Base-by-base conservation (phyloP, 371 early-diverging fungal species). In the Lichtheimia hyalospora region DNA sequence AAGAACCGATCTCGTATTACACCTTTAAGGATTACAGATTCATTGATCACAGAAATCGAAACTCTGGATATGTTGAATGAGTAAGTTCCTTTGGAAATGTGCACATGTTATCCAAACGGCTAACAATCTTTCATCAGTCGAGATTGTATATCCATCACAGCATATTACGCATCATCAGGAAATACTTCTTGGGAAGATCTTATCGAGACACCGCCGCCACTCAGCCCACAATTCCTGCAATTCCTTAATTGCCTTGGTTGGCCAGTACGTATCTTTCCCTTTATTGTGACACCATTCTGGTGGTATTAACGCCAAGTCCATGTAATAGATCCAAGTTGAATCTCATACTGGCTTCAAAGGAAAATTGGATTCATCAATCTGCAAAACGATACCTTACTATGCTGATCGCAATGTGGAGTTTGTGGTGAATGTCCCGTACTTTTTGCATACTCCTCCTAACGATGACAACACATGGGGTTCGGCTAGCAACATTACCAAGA, bases 201-300 rank as follows among this genome's bases (percentile, higher is more conserved):
- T n/a, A 64, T 92, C 0, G 72, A 82, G 59, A 71, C 54, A 8
- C 74, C 85, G 2, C 66, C 80, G 5, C 54, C 76, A 0, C 42
- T 88, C 6, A 84, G 79, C 34, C 69, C 79, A 18, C 87, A 87
- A 51, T 92, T 88, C 73, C 61, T 83, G 14, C 82, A 87, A 50
- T 92, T 90, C 54, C 67, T 92, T 16, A 75, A 84, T 49, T 84
- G 85, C 52, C 57, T 92, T 8, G 89, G 87, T 1, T 89, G 89
- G 90, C 87, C 89, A 18, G 89, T 90, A 69, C 70, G 75, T 63
- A 16, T n/a, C 27, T 8, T 34, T 2, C 0, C 27, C 34, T 34
- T 34, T 10, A 34, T 25, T 25, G n/a, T 25, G 25, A 25, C 25
- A 25, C 25, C 25, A 25, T 25, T 5, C 5, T 25, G 5, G 34